phyloP scores from a whole-genome alignment of 1,139 yeast genomes.

The Saccharomyces pastorianus region DNA sequence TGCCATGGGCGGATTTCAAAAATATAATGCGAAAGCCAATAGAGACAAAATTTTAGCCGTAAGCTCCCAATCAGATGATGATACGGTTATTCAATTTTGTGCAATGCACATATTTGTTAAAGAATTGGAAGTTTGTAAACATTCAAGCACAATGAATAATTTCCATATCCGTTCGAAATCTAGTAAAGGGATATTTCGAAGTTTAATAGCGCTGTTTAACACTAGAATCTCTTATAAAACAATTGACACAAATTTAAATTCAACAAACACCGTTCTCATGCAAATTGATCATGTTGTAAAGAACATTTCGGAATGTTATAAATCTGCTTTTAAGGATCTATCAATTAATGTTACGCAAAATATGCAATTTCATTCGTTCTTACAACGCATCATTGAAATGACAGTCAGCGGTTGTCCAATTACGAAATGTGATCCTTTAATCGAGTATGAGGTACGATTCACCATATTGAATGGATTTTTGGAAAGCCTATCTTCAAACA shows the following conservation, averaged over 20 bases:
- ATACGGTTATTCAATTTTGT: constrained; percentile 18
- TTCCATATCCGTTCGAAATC: constrained; percentile 11
- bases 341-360: constrained; percentile 2
- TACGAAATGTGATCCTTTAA: not conserved
- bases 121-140: constrained; percentile 22
- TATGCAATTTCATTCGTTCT: constrained; percentile 3
- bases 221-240: constrained; percentile 26
- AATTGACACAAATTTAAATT: constrained; percentile 15
- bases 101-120: constrained; percentile 18
- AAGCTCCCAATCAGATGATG: constrained; percentile 4
- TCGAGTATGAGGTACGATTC: constrained; percentile 3
- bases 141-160: constrained; percentile 12
- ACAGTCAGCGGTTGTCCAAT: not conserved
- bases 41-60: constrained; percentile 38
- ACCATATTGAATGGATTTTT: constrained; percentile 7
- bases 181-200: constrained; percentile 7
- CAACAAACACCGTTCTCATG: constrained; percentile 11
- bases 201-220: constrained; percentile 9
- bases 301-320: constrained; percentile 12
- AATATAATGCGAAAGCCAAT: constrained; percentile 57
- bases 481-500: constrained; percentile 3
- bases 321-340: constrained; percentile 4
- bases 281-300: constrained; percentile 16
- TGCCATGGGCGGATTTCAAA: constrained; percentile 37
- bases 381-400: not conserved